Evolutionary conservation across 2,329 filamentous ascomycete genomes (phyloP), one percentile per base, ranked within the genome.

Genomic region (Ophiocordyceps sinensis): DNA sequence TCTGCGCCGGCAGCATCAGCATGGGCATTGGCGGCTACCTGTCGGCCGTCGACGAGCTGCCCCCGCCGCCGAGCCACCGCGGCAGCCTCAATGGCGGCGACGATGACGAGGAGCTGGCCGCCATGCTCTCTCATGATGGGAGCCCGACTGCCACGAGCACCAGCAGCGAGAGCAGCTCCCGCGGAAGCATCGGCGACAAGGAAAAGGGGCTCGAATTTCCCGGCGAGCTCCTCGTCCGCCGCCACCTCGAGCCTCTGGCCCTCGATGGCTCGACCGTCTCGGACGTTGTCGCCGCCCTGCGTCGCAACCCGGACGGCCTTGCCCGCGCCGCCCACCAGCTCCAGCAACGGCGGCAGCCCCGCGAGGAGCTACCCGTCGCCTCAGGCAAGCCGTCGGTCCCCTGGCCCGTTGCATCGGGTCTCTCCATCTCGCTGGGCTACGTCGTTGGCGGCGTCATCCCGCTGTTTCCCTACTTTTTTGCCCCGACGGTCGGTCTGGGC

Each of bases 21-120:
- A 85, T 85, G 81, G 81, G 80, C 3, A 68, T 85, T 13, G 78
- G 81, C 15, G 79, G 77, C 12, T 85, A 80, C 51, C 62, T 85
- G 2, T 75, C 78, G 2, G 77, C 77, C 41, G 61, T 53, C 51
- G 71, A 51, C 32, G 58, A 61, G 13, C 32, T 53, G 23, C 49
- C 46, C 9, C 32, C 45, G 10, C 2, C 37, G 3, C 15, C 41
- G 8, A 28, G 39, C 32, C 28, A 38, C 35, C 34, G 38, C 28
- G 19, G 28, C 12, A 4, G 37, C 1, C 40, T n/a, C 6, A 32
- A 36, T 19, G 23, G 15, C 32, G 15, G 19, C 12, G 38, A n/a
- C 2, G 48, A 51, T 12, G 47, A 53, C 1, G 52, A 57, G 21
- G 51, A 54, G 34, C 42, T 41, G 7, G 41, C 42, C 0, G 51